phyloP scores from a whole-genome alignment of 1,139 yeast species.

The Arxiozyma slooffiae region DNA sequence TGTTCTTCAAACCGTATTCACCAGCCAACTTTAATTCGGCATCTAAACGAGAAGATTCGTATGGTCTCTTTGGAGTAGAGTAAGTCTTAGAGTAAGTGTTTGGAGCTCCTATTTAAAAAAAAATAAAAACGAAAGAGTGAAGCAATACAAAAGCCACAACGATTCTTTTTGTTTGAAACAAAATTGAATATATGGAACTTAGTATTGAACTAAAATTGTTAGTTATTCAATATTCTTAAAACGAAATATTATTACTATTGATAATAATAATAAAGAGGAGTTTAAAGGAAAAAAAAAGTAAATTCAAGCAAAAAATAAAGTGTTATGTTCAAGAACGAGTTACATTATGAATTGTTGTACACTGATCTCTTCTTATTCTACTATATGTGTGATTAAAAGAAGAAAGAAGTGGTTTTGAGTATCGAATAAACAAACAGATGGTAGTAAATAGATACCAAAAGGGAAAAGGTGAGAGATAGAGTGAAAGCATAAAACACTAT shows the following conservation, averaged over 20 bases:
- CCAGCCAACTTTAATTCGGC: conserved; percentile 99
- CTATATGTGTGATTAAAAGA: too few species aligned
- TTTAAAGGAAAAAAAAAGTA: background rate
- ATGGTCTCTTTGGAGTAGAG: conserved; percentile 96
- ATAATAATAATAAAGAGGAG: background rate
- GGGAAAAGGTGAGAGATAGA: background rate
- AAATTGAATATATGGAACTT: background rate
- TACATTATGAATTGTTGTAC: background rate
- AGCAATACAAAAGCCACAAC: background rate
- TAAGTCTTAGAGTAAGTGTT: conserved; percentile 98
- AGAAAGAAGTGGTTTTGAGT: background rate
- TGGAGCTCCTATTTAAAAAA: conserved; percentile 63
- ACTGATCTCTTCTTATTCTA: background rate
- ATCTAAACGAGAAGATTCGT: conserved; percentile 98
- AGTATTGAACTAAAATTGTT: background rate
- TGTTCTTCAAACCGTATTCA: conserved; percentile 99
- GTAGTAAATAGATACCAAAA: background rate
- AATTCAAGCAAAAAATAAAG: background rate
- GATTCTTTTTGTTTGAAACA: background rate
- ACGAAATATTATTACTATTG: background rate
- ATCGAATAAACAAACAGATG: background rate
- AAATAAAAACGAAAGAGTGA: background rate
- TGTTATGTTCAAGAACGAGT: background rate
- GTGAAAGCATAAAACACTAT: background rate
- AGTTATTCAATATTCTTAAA: background rate